Base-by-base conservation (phyloP, 805 yeast genomes). In the Candida anglica region DNA sequence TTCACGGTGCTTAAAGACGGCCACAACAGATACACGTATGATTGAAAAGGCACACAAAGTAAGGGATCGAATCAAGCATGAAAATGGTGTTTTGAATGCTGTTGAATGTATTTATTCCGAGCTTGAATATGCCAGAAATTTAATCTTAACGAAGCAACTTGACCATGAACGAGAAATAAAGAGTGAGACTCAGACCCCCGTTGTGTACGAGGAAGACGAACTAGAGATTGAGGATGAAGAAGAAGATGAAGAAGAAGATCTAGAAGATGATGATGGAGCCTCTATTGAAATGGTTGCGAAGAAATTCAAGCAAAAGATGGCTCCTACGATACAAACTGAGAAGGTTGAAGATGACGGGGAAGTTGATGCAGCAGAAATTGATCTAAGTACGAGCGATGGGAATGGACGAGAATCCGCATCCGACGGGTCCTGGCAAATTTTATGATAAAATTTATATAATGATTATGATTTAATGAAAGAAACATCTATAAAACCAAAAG, bases 81-180 rank as follows among this genome's bases (percentile, higher is more conserved):
- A 91, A 52, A 65, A 82, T 48, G 98, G 98, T 2, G 96, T 88
- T 5, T 61, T 61, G 17, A 69, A 66, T 13, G 97, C 97, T 0
- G 77, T 91, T 27, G 79, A 77, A 34, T 63, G 77, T 6, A 83
- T 91, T n/a, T 91, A 89, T 56, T 67, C 77, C 1, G 86, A 86
- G 47, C 53, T 87, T 53, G 88, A 80, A 32, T 89, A 89, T 55
- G 85, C 95, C 2, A 66, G 73, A 39, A 74, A 71, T 22, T 55
- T 83, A 44, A 71, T 78, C 16, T 37, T 66, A 20, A 59, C 64
- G 24, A 79, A 77, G 47, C 66, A 63, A 16, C 58, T 56, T 30
- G 67, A 64, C 33, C 36, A 40, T 19, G 39, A 44, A 34, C 47
- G 37, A 36, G 60, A 46, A 17, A 42, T 40, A 27, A 43, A 37